Conservation (phyloP, 2,329 filamentous ascomycete species). For the Neobulgaria alba region DNA sequence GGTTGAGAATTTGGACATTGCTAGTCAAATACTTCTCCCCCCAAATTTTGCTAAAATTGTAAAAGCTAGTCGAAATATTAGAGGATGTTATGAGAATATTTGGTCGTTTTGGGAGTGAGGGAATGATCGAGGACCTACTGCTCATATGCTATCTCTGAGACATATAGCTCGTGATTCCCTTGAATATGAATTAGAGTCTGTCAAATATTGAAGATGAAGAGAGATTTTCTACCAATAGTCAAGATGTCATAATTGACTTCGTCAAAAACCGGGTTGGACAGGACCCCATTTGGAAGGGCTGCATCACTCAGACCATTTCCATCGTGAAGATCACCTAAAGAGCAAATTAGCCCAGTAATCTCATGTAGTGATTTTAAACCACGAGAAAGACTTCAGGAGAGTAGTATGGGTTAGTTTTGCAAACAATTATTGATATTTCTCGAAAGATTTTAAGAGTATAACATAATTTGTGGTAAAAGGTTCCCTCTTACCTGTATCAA, state of each 20-base stretch:
- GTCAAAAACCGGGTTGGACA: conserved; percentile 77
- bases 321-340: conserved; percentile 73
- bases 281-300: conserved; percentile 77
- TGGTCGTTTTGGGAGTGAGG: no score
- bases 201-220: no score
- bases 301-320: conserved; percentile 89
- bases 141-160: conserved; percentile 47
- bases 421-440: no score
- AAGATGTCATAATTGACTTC: conserved; percentile 76
- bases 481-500: conserved; percentile 86
- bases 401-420: no score
- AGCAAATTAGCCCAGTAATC: no score
- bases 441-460: no score
- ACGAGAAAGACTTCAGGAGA: no score
- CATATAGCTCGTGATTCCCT: conserved; percentile 88
- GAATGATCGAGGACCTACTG: conserved; percentile 11
- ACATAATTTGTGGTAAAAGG: no score
- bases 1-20: conserved; percentile 79
- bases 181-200: no score
- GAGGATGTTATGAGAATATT: no score
- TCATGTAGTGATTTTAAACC: no score
- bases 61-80: no score
- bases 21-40: conserved; percentile 72
- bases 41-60: conserved; percentile 73
- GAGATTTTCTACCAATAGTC: conserved; percentile 48